phyloP scores from a whole-genome alignment of 2,329 filamentous ascomycete genomes.

The Polychaeton citri region DNA sequence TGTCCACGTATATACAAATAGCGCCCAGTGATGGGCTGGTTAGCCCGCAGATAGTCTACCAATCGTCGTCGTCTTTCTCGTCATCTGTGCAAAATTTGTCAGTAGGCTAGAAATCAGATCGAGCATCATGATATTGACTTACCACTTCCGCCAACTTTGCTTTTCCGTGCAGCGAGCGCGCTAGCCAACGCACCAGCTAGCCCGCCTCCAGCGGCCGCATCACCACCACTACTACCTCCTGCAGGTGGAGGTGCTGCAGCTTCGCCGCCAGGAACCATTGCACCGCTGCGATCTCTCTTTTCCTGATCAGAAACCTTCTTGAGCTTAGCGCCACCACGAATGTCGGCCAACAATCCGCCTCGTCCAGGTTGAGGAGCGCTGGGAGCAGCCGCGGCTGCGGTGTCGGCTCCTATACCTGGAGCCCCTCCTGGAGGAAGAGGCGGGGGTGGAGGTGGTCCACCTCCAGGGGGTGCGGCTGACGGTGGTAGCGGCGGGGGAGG shows the following conservation, averaged over 20 bases:
- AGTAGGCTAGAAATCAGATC: not conserved
- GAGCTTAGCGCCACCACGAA: slow-evolving; percentile 51
- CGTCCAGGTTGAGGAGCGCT: slow-evolving; percentile 33
- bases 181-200: slow-evolving; percentile 52
- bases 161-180: slow-evolving; percentile 73
- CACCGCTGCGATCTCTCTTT: slow-evolving; percentile 59
- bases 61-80: slow-evolving; percentile 64
- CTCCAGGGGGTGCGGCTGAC: slow-evolving; percentile 14
- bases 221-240: slow-evolving; percentile 38
- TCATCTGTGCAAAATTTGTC: slow-evolving; percentile 44
- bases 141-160: slow-evolving; percentile 93
- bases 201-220: slow-evolving; percentile 31
- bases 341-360: slow-evolving; percentile 54
- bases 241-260: slow-evolving; percentile 40
- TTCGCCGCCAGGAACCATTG: slow-evolving; percentile 42
- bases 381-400: slow-evolving; percentile 29
- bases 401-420: slow-evolving; percentile 35
- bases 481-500: slow-evolving; percentile 36
- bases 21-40: too few relatives aligned
- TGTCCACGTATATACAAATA: too few relatives aligned
- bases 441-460: slow-evolving; percentile 28
- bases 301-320: slow-evolving; percentile 62
- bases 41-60: too few relatives aligned
- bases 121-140: slow-evolving; percentile 34
- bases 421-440: slow-evolving; percentile 24